These are phyloP conservation scores for Hypoxylon sp. DNA, from an alignment of 2,329 filamentous ascomycete genomes.

Conservation along the genomic window DNA sequence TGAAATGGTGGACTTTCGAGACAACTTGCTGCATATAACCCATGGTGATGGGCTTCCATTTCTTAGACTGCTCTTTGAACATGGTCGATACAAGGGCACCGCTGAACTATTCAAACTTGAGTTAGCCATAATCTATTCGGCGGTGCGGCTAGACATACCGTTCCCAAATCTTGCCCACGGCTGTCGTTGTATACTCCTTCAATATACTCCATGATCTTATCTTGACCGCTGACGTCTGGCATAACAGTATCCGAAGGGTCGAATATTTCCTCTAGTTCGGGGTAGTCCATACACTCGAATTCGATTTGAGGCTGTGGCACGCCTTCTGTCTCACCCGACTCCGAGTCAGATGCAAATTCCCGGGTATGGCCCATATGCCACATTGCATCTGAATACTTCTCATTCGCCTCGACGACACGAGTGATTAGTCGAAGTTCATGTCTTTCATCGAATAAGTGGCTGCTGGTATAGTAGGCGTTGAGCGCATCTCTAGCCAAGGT, in stretches of 20 bases:
- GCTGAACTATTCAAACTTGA: constrained; percentile 39
- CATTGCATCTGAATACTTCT: constrained; percentile 47
- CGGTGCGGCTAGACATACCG: constrained; percentile 41
- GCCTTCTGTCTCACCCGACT: not conserved
- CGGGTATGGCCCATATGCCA: constrained; percentile 51
- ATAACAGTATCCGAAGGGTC: constrained; percentile 41
- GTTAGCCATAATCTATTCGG: not conserved
- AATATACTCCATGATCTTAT: constrained; percentile 63
- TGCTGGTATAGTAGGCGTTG: constrained; percentile 47
- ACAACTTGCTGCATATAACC: constrained; percentile 63
- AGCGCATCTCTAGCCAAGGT: constrained; percentile 46
- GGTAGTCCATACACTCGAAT: constrained; percentile 17
- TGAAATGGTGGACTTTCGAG: constrained; percentile 62
- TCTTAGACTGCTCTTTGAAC: constrained; percentile 65
- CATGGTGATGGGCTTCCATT: constrained; percentile 63
- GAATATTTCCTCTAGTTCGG: constrained; percentile 52
- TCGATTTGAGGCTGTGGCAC: not conserved
- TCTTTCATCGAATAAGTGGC: constrained; percentile 41
- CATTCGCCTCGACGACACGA: constrained; percentile 49
- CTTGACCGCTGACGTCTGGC: constrained; percentile 29
- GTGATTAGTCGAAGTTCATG: constrained; percentile 52
- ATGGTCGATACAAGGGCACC: constrained; percentile 55
- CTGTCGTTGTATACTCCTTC: constrained; percentile 59
- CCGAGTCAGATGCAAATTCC: constrained; percentile 37
- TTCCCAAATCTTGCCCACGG: constrained; percentile 61